phyloP scores from a whole-genome alignment of 192 early-diverging fungal species.

The Phycomyces blakesleeanus region DNA sequence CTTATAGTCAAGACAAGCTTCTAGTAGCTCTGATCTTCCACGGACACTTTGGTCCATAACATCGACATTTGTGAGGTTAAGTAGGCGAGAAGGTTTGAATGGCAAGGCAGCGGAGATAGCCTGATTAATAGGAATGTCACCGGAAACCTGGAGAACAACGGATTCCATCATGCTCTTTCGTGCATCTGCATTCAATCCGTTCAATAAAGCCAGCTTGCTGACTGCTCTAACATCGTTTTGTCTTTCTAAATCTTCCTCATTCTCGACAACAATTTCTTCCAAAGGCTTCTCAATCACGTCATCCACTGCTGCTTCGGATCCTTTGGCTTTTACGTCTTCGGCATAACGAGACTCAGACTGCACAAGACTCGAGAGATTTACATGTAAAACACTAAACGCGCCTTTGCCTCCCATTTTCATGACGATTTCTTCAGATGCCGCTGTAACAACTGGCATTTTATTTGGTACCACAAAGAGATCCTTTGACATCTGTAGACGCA shows the following conservation, averaged over 20 bases:
- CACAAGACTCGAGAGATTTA: constrained; percentile 9
- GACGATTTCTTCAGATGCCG: constrained; percentile 1
- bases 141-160: constrained; percentile 17
- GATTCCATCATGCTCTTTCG: constrained; percentile 9
- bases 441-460: background rate
- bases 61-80: background rate
- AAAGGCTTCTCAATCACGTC: too few relatives aligned
- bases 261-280: background rate
- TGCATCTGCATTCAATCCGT: background rate
- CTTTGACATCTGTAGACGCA: constrained; percentile 2
- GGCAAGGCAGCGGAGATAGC: constrained; percentile 24
- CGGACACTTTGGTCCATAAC: background rate
- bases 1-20: constrained; percentile 26
- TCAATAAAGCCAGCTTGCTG: background rate
- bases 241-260: background rate
- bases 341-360: constrained; percentile 7
- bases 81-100: constrained; percentile 13
- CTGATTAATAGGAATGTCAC: constrained; percentile 24
- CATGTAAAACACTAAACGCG: constrained; percentile 8
- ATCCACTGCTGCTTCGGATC: background rate
- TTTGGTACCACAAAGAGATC: constrained; percentile 7
- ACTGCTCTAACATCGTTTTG: background rate
- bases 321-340: background rate
- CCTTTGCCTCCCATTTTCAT: constrained; percentile 6
- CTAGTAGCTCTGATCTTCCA: constrained; percentile 8